phyloP scores from a whole-genome alignment of 352 stramenopile species.

The Phytopythium chamaehyphon region DNA sequence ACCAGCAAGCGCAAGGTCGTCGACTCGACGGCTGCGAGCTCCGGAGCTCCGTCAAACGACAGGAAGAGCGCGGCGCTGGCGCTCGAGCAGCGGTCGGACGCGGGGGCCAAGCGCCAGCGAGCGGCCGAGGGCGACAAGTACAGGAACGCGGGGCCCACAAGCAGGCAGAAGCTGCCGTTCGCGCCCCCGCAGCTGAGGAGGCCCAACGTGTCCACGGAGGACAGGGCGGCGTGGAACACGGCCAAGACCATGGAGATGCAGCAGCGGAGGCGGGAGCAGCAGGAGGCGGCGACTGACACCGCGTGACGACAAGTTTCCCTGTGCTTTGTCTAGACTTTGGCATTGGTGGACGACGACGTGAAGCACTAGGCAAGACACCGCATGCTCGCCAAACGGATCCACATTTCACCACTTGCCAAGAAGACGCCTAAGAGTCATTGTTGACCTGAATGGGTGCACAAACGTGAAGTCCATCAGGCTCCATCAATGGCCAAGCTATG shows the following conservation, averaged over 20 bases:
- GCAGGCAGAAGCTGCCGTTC: conserved; percentile 37
- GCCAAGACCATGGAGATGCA: conserved; percentile 51
- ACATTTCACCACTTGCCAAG: too few species aligned
- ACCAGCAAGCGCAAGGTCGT: conserved; percentile 7
- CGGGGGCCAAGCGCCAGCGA: conserved; percentile 15
- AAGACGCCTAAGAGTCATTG: too few species aligned
- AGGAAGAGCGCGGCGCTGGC: too few species aligned
- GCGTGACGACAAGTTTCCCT: background rate
- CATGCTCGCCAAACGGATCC: too few species aligned
- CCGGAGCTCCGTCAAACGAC: background rate
- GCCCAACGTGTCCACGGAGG: conserved; percentile 70
- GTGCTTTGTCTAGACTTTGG: too few species aligned
- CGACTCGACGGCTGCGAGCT: background rate
- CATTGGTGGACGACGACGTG: too few species aligned
- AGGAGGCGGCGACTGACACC: background rate
- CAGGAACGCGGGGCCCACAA: conserved; percentile 2
- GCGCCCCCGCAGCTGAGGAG: conserved; percentile 60
- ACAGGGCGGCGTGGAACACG: conserved; percentile 69
- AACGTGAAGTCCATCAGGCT: too few species aligned
- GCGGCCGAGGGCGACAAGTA: background rate
- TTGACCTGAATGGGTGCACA: too few species aligned
- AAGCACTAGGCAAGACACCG: too few species aligned
- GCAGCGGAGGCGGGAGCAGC: conserved; percentile 22
- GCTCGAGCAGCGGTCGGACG: conserved; percentile 3
- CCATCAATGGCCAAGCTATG: too few species aligned